Evolutionary conservation across 2,329 filamentous ascomycete species (phyloP), one percentile per base, ranked within the genome.

Genomic region (Hypoxylon sp.): DNA sequence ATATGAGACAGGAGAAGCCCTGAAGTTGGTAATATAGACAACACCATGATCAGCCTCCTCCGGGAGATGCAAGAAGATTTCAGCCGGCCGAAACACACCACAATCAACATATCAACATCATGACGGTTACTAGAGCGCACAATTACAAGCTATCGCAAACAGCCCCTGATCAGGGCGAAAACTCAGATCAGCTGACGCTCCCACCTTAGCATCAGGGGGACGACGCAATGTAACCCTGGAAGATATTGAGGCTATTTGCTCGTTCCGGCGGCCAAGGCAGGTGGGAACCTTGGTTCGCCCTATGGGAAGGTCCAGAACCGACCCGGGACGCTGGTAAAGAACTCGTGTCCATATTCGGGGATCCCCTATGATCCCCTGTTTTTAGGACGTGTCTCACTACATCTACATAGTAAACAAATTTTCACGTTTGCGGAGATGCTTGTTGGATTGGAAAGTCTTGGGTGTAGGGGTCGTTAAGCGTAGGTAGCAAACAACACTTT

Each of bases 201-300:
- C 18, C 20, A 20, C 7, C n/a, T 42, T 40, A 22, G 16, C n/a
- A 24, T 24, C 44, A 20, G 48, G 22, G 16, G 20, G 46, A 51
- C 7, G 50, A 44, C 18, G 38, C 38, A 45, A 44, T 54, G 40
- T 33, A 44, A 54, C 51, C 51, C 22, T 9, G 51, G 32, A 24
- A 14, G 22, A 58, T 16, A 57, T 58, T 49, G 62, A 65, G 62
- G 62, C 62, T 65, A 57, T 65, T 61, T 46, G 24, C 26, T 33
- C 12, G 36, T 6, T 11, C 30, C 12, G 14, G 28, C 20, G 38
- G 20, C 45, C 45, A 24, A 28, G 45, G 49, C 50, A 48, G 46
- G 52, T 49, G 36, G 50, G 20, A 20, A 26, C 3, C 32, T 26
- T 30, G 22, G 42, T 14, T 26, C 40, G 20, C 20, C 64, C 40